Base-by-base conservation (phyloP, 768 basidiomycete genomes). In the Mrakia hoshinonis region DNA sequence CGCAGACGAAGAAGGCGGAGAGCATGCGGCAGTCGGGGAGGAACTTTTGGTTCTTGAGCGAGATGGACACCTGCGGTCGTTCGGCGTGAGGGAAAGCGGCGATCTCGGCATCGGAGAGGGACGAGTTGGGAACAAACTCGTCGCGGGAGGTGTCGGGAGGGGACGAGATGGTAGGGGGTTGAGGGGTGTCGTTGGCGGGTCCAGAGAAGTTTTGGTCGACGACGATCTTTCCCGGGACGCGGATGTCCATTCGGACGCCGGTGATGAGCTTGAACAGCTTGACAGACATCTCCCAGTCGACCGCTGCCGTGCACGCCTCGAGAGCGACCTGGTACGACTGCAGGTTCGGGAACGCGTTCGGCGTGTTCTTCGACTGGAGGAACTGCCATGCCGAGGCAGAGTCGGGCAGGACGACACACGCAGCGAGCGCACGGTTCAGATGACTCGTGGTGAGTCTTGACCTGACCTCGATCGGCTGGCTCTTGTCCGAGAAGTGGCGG, bases 401-500 rank as follows among this genome's bases (percentile, higher is more conserved):
- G 26, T 48, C 7, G 47, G 47, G 31, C 18, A 31, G 47, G 15
- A 22, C 31, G 31, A 66, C 64, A 47, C 64, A 66, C 4, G 64
- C 64, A 15, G 43, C 64, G 48, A 66, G 64, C 29, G 64, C 64
- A 29, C 47, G 48, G 48, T 66, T 66, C 24, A 66, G 64, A 31
- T 66, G 64, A 29, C 26, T 51, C 46, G 48, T 66, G 26, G 31
- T 46, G 48, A 66, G 47, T n/a, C 47, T 66, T n/a, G 64, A 66
- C 0, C 47, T 15, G 4, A 22, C n/a, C 20, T 31, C 58, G 58
- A 39, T 15, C 31, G 58, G 58, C 34, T 39, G 58, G 3, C 1
- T 61, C 18, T 10, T 12, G 26, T 61, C 15, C 7, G 64, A 49
- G 34, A 49, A 47, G 46, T 66, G 64, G 7, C 46, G 24, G 64